Conservation (phyloP, 73 alveolate genomes). For the Stentor coeruleus region DNA sequence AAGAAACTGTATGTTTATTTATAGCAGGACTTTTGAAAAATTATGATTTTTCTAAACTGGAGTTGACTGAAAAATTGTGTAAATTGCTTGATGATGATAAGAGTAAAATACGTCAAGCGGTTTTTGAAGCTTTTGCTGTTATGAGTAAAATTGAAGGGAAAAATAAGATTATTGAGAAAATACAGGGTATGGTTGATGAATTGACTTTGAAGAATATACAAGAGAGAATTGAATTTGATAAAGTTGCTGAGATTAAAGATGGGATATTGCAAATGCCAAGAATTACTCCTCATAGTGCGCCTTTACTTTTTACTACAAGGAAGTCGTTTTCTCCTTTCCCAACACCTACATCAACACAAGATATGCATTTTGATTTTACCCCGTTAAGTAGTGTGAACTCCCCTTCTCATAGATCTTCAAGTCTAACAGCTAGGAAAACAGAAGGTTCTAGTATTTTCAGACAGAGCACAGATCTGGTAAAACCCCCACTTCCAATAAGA, state of each 20-base stretch:
- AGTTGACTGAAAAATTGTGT: neutral
- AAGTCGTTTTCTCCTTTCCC: neutral
- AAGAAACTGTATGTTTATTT: neutral
- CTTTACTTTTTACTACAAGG: neutral
- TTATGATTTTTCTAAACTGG: neutral
- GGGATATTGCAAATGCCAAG: neutral
- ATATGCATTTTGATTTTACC: too few relatives aligned
- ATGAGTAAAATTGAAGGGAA: neutral
- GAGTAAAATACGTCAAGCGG: neutral
- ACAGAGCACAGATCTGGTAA: neutral
- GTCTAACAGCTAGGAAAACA: neutral
- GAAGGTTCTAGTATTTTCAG: neutral
- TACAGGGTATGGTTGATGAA: neutral
- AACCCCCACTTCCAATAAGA: slow-evolving; percentile 3
- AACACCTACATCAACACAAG: neutral
- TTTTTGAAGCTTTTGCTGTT: neutral
- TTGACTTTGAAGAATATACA: too few relatives aligned
- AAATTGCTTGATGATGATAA: neutral
- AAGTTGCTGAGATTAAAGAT: neutral
- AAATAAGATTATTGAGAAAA: neutral
- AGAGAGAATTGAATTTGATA: neutral
- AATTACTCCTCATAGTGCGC: neutral
- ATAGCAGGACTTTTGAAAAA: neutral
- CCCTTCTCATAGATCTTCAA: neutral
- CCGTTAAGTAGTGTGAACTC: neutral